Conservation (phyloP, 176 grass and related monocot species). For the Eleusine indica region DNA sequence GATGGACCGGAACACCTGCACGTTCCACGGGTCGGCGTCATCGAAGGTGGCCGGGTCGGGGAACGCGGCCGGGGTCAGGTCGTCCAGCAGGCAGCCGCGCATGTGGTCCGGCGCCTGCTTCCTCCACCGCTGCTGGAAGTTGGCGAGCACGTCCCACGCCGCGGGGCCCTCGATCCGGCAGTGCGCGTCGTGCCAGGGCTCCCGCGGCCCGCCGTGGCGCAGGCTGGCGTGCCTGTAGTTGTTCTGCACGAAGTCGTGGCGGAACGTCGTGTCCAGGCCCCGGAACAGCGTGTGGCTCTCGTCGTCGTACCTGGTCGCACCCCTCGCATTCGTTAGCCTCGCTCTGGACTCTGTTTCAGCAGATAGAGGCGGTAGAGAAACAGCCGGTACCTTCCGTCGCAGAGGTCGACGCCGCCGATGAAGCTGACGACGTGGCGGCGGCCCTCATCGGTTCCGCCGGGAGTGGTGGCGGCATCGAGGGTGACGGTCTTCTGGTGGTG, state of each 20-base stretch:
- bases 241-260: constrained; percentile 71
- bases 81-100: constrained; percentile 51
- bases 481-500: constrained; percentile 93
- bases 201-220: constrained; percentile 68
- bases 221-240: constrained; percentile 64
- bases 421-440: constrained; percentile 65
- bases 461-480: constrained; percentile 48
- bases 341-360: too few relatives aligned
- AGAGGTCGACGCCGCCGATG: constrained; percentile 65
- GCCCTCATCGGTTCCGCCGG: neutral
- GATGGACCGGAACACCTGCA: constrained; percentile 91
- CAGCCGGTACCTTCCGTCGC: constrained; percentile 48
- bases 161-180: constrained; percentile 68
- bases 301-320: constrained; percentile 67
- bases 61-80: constrained; percentile 40
- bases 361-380: neutral
- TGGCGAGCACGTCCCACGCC: constrained; percentile 84
- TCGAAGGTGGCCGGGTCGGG: constrained; percentile 32
- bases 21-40: constrained; percentile 58
- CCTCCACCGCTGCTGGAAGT: constrained; percentile 85
- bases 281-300: constrained; percentile 85
- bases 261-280: constrained; percentile 59
- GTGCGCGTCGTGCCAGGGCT: constrained; percentile 92
- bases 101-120: constrained; percentile 68
- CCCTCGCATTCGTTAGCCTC: neutral